Conservation (phyloP, 768 basidiomycete genomes). For the Lactarius pseudohatsudake region DNA sequence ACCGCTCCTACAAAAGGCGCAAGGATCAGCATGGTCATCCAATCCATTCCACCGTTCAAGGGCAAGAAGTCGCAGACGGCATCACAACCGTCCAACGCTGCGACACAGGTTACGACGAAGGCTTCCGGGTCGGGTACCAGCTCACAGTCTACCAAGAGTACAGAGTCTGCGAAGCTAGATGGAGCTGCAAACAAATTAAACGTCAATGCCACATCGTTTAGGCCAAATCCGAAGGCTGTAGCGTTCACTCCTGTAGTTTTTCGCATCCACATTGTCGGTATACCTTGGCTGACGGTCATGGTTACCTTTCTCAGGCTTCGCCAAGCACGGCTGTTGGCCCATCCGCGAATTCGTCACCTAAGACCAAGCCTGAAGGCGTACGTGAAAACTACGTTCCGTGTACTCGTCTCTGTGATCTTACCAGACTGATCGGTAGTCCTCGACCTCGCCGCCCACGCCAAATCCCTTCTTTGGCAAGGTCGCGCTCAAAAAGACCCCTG, state of each 20-base stretch:
- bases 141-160: conserved; percentile 27
- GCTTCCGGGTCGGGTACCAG: conserved; percentile 33
- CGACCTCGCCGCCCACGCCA: conserved; percentile 45
- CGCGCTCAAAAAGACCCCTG: conserved; percentile 70
- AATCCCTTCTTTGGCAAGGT: conserved; percentile 92
- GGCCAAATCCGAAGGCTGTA: conserved; percentile 79
- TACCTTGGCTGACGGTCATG: conserved; percentile 9
- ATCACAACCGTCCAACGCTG: conserved; percentile 37
- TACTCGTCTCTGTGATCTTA: not conserved
- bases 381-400: not conserved
- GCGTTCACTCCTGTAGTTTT: conserved; percentile 65
- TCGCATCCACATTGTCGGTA: conserved; percentile 7
- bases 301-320: conserved; percentile 33
- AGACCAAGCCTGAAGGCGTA: conserved; percentile 34
- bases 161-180: conserved; percentile 46
- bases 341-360: conserved; percentile 27
- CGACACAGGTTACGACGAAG: conserved; percentile 34
- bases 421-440: conserved; percentile 4
- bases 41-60: conserved; percentile 88
- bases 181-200: conserved; percentile 69
- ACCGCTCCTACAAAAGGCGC: conserved; percentile 24
- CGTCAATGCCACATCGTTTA: conserved; percentile 88
- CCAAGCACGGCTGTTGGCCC: conserved; percentile 33
- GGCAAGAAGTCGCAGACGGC: conserved; percentile 42
- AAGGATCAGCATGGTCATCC: conserved; percentile 73